Evolutionary conservation across 768 basidiomycete species (phyloP).

Genomic region (Termitomyces sp.): DNA sequence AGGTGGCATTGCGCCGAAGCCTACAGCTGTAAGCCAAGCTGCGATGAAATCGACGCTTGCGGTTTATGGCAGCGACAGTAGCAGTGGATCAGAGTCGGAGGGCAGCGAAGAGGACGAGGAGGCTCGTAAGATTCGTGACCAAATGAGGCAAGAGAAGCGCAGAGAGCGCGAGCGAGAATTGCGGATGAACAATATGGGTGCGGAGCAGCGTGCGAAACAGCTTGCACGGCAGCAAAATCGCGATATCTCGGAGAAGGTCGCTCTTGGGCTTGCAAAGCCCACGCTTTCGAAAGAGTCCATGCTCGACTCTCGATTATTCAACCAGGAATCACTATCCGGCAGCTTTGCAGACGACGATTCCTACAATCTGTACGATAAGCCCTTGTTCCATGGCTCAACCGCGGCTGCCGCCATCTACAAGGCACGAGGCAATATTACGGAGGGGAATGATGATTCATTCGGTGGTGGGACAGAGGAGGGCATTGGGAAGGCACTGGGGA

Average conservation of each 20-base stretch:
- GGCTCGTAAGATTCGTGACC: slow-evolving; percentile 80
- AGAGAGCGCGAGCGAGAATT: slow-evolving; percentile 94
- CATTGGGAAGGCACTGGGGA: slow-evolving; percentile 83
- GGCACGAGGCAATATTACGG: slow-evolving; percentile 79
- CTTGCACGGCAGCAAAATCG: slow-evolving; percentile 95
- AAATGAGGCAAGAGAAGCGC: slow-evolving; percentile 89
- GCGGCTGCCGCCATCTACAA: slow-evolving; percentile 99
- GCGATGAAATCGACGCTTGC: slow-evolving; percentile 76
- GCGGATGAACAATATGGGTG: slow-evolving; percentile 99
- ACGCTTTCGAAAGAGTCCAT: slow-evolving; percentile 95
- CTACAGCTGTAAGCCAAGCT: slow-evolving; percentile 62
- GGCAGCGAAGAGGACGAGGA: slow-evolving; percentile 77
- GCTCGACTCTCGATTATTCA: slow-evolving; percentile 96
- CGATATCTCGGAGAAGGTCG: slow-evolving; percentile 99
- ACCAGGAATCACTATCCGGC: slow-evolving; percentile 82
- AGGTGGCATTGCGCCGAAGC: slow-evolving; percentile 68
- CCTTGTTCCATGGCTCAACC: slow-evolving; percentile 93
- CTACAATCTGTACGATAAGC: slow-evolving; percentile 94
- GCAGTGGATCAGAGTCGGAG: slow-evolving; percentile 54
- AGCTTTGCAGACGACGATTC: slow-evolving; percentile 89
- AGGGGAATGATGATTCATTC: slow-evolving; percentile 88
- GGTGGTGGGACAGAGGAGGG: slow-evolving; percentile 96
- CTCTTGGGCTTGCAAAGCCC: slow-evolving; percentile 95
- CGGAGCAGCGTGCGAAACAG: slow-evolving; percentile 94
- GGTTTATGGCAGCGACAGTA: slow-evolving; percentile 82